Conservation (phyloP, 2,329 filamentous ascomycete genomes). For the Cytospora piceicola region DNA sequence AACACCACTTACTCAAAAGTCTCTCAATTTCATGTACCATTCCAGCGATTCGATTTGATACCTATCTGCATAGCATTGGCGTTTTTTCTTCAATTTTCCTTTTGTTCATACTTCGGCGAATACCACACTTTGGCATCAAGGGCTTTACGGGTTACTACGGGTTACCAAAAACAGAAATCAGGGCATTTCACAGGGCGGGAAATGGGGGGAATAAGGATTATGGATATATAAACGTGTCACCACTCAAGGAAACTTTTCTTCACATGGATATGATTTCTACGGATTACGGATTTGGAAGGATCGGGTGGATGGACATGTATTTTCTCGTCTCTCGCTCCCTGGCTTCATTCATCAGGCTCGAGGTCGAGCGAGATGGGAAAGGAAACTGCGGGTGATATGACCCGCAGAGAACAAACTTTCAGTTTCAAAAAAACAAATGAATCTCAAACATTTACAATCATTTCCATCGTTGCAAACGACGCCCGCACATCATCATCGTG, state of each 20-base stretch:
- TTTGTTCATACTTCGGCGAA: background rate
- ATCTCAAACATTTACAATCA: background rate
- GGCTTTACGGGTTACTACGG: constrained; percentile 8
- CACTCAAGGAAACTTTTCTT: constrained; percentile 11
- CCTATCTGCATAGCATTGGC: constrained; percentile 28
- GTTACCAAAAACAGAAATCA: background rate
- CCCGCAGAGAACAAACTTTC: background rate
- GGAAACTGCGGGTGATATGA: constrained; percentile 9
- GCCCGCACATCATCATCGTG: background rate
- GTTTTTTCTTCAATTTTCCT: constrained; percentile 19
- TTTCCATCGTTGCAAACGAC: background rate
- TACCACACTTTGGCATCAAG: constrained; percentile 24
- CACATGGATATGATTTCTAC: background rate
- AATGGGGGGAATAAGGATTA: background rate
- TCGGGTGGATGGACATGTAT: background rate
- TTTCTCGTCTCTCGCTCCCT: constrained; percentile 21
- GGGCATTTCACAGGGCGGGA: too few species aligned
- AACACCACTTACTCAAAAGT: constrained; percentile 33
- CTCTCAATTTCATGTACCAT: constrained; percentile 21
- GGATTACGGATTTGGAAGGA: background rate
- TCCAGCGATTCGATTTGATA: constrained; percentile 27
- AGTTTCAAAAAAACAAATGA: background rate
- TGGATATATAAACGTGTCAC: constrained; percentile 4
- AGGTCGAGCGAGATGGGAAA: constrained; percentile 18
- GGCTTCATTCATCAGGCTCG: constrained; percentile 16